Conservation (phyloP, 1,284 basidiomycete species). For the Sanghuangporus sanghuang region DNA sequence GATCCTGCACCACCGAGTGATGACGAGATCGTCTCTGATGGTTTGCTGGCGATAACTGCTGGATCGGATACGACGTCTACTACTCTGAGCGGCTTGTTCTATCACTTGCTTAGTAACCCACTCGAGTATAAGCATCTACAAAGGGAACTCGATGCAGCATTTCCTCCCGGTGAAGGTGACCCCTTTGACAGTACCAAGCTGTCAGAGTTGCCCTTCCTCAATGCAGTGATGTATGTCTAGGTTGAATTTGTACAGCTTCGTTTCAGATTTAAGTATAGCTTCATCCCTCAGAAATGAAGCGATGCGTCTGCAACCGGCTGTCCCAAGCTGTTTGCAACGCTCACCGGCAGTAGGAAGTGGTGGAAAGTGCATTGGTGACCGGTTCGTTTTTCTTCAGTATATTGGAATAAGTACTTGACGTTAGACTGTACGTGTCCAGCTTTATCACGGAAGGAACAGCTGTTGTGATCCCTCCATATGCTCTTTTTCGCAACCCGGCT, state of each 20-base stretch:
- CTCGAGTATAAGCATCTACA: slow-evolving; percentile 24
- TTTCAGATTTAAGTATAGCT: not conserved
- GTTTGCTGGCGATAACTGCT: slow-evolving; percentile 30
- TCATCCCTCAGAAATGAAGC: slow-evolving; percentile 4
- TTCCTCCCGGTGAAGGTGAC: slow-evolving; percentile 19
- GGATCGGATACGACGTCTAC: slow-evolving; percentile 35
- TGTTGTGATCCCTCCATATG: slow-evolving; percentile 42
- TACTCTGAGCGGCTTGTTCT: slow-evolving; percentile 27
- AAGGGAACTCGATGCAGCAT: slow-evolving; percentile 26
- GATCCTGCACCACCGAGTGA: slow-evolving; percentile 21
- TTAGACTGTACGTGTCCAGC: slow-evolving; percentile 25
- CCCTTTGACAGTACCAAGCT: slow-evolving; percentile 19
- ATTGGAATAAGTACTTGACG: not conserved
- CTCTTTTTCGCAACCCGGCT: slow-evolving; percentile 37
- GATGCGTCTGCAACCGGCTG: slow-evolving; percentile 8
- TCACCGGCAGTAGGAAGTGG: slow-evolving; percentile 7
- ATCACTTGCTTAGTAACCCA: slow-evolving; percentile 31
- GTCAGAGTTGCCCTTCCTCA: slow-evolving; percentile 28
- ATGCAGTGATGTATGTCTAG: slow-evolving; percentile 28
- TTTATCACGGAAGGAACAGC: slow-evolving; percentile 46
- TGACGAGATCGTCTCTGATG: slow-evolving; percentile 28
- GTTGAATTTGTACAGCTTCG: not conserved
- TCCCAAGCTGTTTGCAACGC: slow-evolving; percentile 8
- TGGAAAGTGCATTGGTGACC: slow-evolving; percentile 9
- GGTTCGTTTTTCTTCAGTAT: slow-evolving; percentile 1